These are phyloP conservation scores for Mycena rebaudengoi DNA, from an alignment of 768 basidiomycete genomes.

Conservation along the genomic window DNA sequence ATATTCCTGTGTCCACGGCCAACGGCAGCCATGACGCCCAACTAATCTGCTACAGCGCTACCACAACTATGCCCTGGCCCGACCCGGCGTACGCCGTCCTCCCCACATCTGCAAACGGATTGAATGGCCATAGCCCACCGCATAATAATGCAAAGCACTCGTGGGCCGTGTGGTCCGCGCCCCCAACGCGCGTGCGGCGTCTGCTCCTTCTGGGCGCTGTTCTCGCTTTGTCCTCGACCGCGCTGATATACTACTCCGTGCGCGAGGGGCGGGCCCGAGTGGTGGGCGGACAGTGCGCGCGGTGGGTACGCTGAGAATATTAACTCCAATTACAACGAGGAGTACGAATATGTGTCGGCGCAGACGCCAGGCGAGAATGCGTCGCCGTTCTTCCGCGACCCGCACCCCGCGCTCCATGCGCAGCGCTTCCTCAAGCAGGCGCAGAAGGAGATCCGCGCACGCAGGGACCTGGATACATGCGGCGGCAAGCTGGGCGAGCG, in stretches of 20 bases:
- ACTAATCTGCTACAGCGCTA: no score
- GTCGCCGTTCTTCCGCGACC: conserved; percentile 25
- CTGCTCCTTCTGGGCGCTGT: conserved; percentile 15
- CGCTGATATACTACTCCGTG: conserved; percentile 10
- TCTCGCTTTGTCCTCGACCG: conserved; percentile 7
- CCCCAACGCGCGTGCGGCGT: conserved; percentile 17
- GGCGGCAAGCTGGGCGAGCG: conserved; percentile 6
- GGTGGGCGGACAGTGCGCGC: not conserved
- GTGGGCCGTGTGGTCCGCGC: conserved; percentile 1
- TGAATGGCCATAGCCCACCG: not conserved
- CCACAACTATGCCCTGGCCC: no score
- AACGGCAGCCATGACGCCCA: no score
- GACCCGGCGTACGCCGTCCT: no score
- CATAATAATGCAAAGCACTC: not conserved
- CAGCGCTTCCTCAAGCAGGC: conserved; percentile 26
- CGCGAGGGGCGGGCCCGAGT: not conserved
- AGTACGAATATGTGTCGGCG: not conserved
- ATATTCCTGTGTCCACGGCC: no score
- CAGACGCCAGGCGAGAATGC: not conserved
- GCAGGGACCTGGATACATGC: conserved; percentile 23
- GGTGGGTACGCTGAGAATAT: no score
- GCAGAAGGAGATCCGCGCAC: conserved; percentile 18
- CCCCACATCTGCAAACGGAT: not conserved
- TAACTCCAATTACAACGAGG: not conserved
- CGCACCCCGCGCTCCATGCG: conserved; percentile 25